Percentiles rank a stretch among this genome's conserved stretches.
phyloP scores from a whole-genome alignment of 257 asterid genomes.

The Coffea eugenioides region DNA sequence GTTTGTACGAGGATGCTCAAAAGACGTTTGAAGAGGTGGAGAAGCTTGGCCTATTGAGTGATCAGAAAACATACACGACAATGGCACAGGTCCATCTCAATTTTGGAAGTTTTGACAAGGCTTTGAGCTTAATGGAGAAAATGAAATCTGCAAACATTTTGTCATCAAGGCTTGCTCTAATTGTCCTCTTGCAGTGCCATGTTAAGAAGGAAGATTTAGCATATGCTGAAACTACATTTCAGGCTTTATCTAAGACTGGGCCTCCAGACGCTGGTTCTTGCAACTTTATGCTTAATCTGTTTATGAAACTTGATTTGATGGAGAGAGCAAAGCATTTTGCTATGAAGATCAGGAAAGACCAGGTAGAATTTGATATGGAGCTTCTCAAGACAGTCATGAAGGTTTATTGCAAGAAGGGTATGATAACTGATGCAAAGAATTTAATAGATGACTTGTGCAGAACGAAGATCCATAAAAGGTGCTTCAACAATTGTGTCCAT shows the following conservation, averaged over 20 bases:
- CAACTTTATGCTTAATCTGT: constrained; percentile 61
- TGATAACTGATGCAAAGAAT: constrained; percentile 57
- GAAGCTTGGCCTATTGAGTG: constrained; percentile 57
- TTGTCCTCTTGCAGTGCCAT: constrained; percentile 62
- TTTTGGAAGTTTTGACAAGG: constrained; percentile 60
- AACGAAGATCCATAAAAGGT: no score
- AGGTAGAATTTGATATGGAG: constrained; percentile 64
- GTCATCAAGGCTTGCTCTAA: constrained; percentile 63
- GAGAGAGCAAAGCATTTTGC: constrained; percentile 68
- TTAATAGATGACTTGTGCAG: constrained; percentile 48
- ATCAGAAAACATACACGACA: constrained; percentile 73
- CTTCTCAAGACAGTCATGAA: constrained; percentile 63
- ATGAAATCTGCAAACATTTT: constrained; percentile 61
- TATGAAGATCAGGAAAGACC: constrained; percentile 55
- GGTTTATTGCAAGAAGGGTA: constrained; percentile 73
- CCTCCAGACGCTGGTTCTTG: constrained; percentile 60
- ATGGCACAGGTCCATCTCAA: constrained; percentile 95
- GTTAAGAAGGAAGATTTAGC: constrained; percentile 60
- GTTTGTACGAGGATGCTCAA: constrained; percentile 88
- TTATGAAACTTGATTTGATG: constrained; percentile 51
- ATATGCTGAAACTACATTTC: constrained; percentile 69
- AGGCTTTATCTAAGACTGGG: constrained; percentile 58
- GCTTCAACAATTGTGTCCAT: no score
- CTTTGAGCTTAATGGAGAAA: constrained; percentile 65
- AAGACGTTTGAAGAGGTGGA: constrained; percentile 61